Conservation (phyloP, 2,329 filamentous ascomycete species). For the Scedosporium boydii region DNA sequence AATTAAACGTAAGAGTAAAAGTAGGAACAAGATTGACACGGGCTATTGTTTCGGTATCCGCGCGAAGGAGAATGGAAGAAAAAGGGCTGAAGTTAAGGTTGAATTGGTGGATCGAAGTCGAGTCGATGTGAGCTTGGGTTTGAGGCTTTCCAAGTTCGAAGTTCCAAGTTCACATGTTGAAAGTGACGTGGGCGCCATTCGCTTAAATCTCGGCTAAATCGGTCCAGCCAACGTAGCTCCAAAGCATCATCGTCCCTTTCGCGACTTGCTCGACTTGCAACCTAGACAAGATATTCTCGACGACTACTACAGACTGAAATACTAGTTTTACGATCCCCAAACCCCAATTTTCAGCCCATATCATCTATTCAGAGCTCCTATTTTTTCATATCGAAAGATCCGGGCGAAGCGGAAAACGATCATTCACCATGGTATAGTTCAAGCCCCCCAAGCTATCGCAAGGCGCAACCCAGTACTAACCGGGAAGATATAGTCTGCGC, state of each 20-base stretch:
- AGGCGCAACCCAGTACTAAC: neutral
- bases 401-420: neutral
- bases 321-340: no score
- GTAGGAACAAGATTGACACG: neutral
- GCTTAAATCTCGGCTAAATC: neutral
- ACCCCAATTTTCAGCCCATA: no score
- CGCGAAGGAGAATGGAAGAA: neutral
- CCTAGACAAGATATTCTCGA: neutral
- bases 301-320: neutral
- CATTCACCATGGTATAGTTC: neutral
- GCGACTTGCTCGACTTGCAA: no score
- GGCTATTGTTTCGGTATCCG: neutral
- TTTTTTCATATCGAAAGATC: no score
- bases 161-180: no score
- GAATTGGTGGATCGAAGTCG: neutral
- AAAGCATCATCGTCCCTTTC: neutral
- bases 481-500: slow-evolving; percentile 62
- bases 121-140: neutral
- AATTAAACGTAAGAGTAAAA: neutral
- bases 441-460: neutral
- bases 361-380: no score
- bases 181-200: neutral
- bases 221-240: slow-evolving; percentile 4
- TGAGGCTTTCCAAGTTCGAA: neutral
- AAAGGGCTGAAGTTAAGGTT: neutral